Evolutionary conservation across 2,329 filamentous ascomycete genomes (phyloP), one percentile per base, ranked within the genome.

Genomic region (Alternaria gansuensis): DNA sequence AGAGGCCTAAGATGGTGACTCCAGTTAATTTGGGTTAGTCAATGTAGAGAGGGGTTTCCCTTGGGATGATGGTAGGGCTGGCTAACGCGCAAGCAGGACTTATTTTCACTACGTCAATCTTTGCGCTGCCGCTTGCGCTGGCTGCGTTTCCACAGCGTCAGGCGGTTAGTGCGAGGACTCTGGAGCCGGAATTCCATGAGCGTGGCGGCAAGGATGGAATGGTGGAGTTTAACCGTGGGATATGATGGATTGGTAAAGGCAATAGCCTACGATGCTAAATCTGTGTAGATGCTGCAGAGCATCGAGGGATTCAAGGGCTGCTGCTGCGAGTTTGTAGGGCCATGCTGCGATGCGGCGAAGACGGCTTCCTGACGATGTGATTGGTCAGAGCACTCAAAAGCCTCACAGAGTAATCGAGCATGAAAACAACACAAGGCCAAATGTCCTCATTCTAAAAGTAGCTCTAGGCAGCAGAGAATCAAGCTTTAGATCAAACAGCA

Each of bases 171-270:
- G 93, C 90, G 1, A 84, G 86, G 29, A 87, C 82, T 50, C 80
- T 99, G 56, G 95, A 98, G 83, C 83, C 90, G 63, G 91, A 97
- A 79, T 98, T 99, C 77, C 90, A 89, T 80, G 89, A 87, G 6
- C 86, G 86, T 56, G 93, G 92, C 31, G 94, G 93, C 0, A 85
- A 89, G 64, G 85, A 86, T 54, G 93, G 91, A 0, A 83, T 92
- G 82, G 91, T 99, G n/a, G 92, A 96, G 76, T 98, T 99, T 80
- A 98, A 99, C 79, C 87, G 95, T 72, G 95, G 95, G 11, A 94
- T 99, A 70, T 97, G 81, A 78, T 58, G 49, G 39, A 44, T 29
- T 41, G 34, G 59, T 49, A 57, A 21, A 21, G 17, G 46, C 9
- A 36, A 52, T 43, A 50, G 37, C 28, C 28, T 26, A 44, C 33